Conservation (phyloP, 2,329 filamentous ascomycete species). For the Verticillium dahliae region DNA sequence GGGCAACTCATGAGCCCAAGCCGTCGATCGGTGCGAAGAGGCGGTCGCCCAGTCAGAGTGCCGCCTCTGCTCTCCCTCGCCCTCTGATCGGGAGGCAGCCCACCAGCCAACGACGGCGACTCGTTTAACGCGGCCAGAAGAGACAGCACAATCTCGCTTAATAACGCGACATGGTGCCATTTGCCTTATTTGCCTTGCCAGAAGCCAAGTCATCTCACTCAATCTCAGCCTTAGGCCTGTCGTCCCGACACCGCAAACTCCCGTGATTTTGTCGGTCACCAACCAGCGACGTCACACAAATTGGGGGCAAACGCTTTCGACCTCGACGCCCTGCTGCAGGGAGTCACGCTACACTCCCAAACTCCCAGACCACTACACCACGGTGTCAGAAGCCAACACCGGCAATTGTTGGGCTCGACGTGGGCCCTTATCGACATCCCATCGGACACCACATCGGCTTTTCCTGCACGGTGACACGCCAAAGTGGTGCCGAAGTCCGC, state of each 20-base stretch:
- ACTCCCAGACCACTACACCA: background rate
- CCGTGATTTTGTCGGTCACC: background rate
- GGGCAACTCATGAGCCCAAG: background rate
- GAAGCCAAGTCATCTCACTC: background rate
- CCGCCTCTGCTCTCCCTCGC: background rate
- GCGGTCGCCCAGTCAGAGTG: background rate
- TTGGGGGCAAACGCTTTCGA: background rate
- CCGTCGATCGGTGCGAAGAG: background rate
- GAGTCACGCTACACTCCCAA: background rate
- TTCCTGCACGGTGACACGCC: background rate
- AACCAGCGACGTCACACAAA: background rate
- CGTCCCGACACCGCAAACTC: background rate
- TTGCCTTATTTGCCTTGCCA: background rate
- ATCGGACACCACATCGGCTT: background rate
- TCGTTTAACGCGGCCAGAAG: background rate
- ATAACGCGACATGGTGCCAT: background rate
- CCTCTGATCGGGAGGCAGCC: background rate
- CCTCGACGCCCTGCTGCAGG: background rate
- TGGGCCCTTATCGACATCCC: background rate
- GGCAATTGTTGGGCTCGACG: background rate
- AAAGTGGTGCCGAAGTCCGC: background rate
- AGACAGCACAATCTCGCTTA: background rate
- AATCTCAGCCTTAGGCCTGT: background rate
- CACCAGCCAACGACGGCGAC: background rate
- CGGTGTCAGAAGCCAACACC: background rate